Percentiles rank a stretch among this genome's conserved stretches.
phyloP scores from a whole-genome alignment of 2,329 filamentous ascomycete genomes.

The Paracamarosporium sp. region DNA sequence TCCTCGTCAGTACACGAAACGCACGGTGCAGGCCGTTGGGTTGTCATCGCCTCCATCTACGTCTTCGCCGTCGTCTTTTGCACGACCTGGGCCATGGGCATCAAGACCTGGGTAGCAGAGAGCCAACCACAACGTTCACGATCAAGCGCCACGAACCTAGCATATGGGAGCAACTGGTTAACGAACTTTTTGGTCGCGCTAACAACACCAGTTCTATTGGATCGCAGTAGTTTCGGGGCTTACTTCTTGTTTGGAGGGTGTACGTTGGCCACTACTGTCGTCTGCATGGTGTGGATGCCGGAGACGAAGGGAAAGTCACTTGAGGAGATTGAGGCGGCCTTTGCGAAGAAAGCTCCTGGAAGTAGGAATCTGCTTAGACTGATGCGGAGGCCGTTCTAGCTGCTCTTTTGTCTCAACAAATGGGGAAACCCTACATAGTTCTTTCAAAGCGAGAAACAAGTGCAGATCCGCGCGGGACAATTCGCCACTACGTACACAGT shows the following conservation, averaged over 20 bases:
- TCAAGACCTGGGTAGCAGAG: constrained; percentile 65
- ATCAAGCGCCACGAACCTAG: constrained; percentile 54
- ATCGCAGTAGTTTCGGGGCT: constrained; percentile 41
- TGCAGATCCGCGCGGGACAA: no score
- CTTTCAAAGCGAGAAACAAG: no score
- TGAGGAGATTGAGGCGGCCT: constrained; percentile 39
- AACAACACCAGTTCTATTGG: constrained; percentile 59
- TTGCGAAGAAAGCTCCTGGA: background rate
- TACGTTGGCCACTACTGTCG: constrained; percentile 24
- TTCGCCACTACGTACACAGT: no score
- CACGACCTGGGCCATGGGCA: constrained; percentile 61
- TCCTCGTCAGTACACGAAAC: constrained; percentile 49
- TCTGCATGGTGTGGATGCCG: constrained; percentile 53
- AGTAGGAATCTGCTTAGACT: background rate
- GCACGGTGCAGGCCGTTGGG: constrained; percentile 54
- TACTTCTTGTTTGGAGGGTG: constrained; percentile 44
- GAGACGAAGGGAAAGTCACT: constrained; percentile 58
- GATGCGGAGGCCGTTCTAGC: background rate
- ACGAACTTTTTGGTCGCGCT: constrained; percentile 42
- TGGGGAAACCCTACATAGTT: no score
- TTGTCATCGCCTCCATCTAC: constrained; percentile 60
- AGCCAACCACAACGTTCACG: constrained; percentile 64
- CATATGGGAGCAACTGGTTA: constrained; percentile 49
- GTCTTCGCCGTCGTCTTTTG: constrained; percentile 57
- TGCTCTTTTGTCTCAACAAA: no score